Conservation (phyloP, 345 rosid species). For the Reutealis trisperma region DNA sequence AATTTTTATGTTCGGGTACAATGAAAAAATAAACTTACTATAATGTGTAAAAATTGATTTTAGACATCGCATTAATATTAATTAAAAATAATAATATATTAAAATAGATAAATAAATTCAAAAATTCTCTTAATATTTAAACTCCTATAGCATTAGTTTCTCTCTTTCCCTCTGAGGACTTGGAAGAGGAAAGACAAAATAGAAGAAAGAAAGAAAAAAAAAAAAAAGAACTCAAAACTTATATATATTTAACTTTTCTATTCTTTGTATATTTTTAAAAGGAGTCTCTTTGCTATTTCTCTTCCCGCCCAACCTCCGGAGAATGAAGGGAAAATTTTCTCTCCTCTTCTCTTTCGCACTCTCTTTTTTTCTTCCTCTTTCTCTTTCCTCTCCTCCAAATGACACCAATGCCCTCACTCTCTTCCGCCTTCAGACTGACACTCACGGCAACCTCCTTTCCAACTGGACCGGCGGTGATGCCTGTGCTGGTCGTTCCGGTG, state of each 20-base stretch:
- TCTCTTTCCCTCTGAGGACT: neutral
- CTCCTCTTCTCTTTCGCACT: slow-evolving; percentile 11
- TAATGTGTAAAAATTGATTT: too few relatives aligned
- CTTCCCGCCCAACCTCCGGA: slow-evolving; percentile 48
- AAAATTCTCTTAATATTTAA: neutral
- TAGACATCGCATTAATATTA: too few relatives aligned
- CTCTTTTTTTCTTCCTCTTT: slow-evolving; percentile 7
- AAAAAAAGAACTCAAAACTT: neutral
- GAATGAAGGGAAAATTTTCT: slow-evolving; percentile 30
- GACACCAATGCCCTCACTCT: slow-evolving; percentile 75
- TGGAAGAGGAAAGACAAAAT: neutral
- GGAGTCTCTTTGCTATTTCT: slow-evolving; percentile 11
- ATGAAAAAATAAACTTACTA: too few relatives aligned
- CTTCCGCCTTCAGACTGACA: slow-evolving; percentile 77
- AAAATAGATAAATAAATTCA: too few relatives aligned
- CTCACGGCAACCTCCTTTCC: slow-evolving; percentile 73
- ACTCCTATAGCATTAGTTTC: neutral
- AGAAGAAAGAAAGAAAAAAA: neutral
- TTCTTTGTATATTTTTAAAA: slow-evolving; percentile 24
- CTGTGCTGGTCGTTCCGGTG: slow-evolving; percentile 27
- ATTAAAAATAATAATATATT: too few relatives aligned
- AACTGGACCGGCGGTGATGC: slow-evolving; percentile 83
- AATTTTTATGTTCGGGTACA: too few relatives aligned
- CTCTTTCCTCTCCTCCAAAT: slow-evolving; percentile 32
- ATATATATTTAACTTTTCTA: neutral